Base-by-base conservation (phyloP, 768 basidiomycete genomes). In the Gymnopilus junonius region DNA sequence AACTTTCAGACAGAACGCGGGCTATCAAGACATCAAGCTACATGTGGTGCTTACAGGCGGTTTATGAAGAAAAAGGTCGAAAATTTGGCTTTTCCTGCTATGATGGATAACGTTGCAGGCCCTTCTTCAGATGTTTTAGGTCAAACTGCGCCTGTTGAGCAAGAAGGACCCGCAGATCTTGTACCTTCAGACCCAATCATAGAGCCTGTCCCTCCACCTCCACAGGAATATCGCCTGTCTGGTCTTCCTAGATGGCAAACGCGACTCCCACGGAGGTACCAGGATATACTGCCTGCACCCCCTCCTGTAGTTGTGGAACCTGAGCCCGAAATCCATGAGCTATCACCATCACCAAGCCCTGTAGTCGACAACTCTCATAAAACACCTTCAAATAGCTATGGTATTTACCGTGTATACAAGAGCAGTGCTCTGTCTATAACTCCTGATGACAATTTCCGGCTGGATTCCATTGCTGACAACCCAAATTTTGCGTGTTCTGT, bases 71-170 rank as follows among this genome's bases (percentile, higher is more conserved):
- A 23, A 8, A 45, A 23, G 43, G 43, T 45, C 20, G 6, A 21
- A 23, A 45, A 45, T 23, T 23, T 45, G 20, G 43, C 21, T 17
- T 37, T 37, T 40, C 6, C n/a, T 4, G 14, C 4, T n/a, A 40
- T 40, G 6, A 23, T 6, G 4, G 4, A 21, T 23, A 23, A 2
- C 11, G 43, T 2, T 25, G 20, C n/a, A 2, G 8, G n/a, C n/a
- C n/a, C n/a, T 21, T 25, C 11, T 14, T 35, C 31, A n/a, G n/a
- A n/a, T n/a, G n/a, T n/a, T 39, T 21, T 39, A 11, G n/a, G 17
- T 15, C 35, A 72, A 72, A 70, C 72, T 67, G 70, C 66, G n/a
- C 72, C 71, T 54, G 46, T 58, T 17, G 50, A 65, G 20, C 55
- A 12, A 4, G 6, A 40, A 40, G 14, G n/a, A 40, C 14, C 39